Percentiles rank a stretch among this genome's conserved stretches.
Evolutionary conservation across 208 protist species (phyloP).

Genomic region (Herpetomonas muscarum): DNA sequence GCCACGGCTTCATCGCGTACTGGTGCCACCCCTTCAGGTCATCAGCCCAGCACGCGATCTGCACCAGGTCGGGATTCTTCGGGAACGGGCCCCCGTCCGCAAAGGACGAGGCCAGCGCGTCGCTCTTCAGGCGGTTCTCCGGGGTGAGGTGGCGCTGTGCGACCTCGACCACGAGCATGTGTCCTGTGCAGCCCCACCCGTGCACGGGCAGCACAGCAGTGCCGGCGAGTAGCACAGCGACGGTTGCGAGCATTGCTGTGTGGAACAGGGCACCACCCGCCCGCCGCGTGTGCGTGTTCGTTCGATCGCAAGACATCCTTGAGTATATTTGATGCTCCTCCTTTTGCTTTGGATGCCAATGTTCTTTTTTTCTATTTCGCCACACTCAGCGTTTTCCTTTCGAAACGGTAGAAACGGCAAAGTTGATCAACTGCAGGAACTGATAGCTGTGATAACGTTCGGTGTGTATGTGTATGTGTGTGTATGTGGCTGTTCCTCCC

Average conservation of each 20-base stretch:
- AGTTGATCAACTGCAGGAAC: no score
- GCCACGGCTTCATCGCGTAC: conserved; percentile 62
- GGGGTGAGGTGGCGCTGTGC: conserved; percentile 43
- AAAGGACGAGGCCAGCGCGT: conserved; percentile 28
- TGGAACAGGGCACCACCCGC: no score
- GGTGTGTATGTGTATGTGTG: conserved; percentile 11
- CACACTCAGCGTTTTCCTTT: no score
- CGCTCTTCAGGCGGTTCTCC: conserved; percentile 25
- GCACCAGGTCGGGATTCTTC: conserved; percentile 50
- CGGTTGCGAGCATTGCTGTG: no score
- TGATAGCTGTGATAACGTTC: no score
- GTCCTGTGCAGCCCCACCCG: conserved; percentile 73
- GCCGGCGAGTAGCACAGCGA: conserved; percentile 6
- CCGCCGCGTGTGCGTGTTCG: no score
- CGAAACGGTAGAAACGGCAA: no score
- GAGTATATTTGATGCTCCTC: no score
- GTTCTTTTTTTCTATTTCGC: no score
- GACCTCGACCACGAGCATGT: conserved; percentile 87
- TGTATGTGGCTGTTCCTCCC: conserved; percentile 3
- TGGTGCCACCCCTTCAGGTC: conserved; percentile 65
- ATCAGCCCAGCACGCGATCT: conserved; percentile 79
- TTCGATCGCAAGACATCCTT: no score
- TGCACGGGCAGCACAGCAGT: conserved; percentile 13
- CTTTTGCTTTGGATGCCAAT: no score
- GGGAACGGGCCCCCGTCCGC: conserved; percentile 57